Base-by-base conservation (phyloP, 179 eudicot genomes). In the Actinidia polygama region DNA sequence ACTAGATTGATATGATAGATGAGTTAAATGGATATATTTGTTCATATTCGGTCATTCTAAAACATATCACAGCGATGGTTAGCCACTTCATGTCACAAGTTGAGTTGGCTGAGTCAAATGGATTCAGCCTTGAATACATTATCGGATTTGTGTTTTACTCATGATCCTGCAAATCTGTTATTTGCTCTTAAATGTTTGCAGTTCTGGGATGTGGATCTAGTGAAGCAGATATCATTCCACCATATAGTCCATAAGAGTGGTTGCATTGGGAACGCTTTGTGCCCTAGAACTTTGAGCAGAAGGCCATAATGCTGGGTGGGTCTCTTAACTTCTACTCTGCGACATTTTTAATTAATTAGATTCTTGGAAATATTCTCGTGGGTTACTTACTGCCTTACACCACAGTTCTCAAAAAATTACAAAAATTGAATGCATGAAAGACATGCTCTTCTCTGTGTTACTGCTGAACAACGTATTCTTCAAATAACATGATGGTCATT, bases 241-340 rank as follows among this genome's bases (percentile, higher is more conserved):
- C 93, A 90, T 68, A 89, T 88, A 77, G 87, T 94, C 61, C 71
- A 83, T 78, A 94, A n/a, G 98, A 85, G 87, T 95, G 84, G 89
- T 94, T 73, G 90, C 84, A 18, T 73, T 94, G 78, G 98, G 98
- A 78, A 94, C 98, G 30, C 85, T 95, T 63, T 94, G 86, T 83
- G 98, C 94, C 4, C 78, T 95, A 55, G 98, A 95, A 90, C 95
- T 95, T 61, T 84, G 79, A 84, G 92, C 94, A 58, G 90, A 89
- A 83, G 98, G 94, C 82, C 77, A 85, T 75, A 87, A 91, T 83
- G 86, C 91, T 47, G 98, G 98, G 98, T 95, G 91, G 26, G 47
- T 71, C 59, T 77, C 47, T 26, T 47, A 30, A 66, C 78, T 11
- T 73, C 14, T n/a, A 62, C 78, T 47, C 53, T n/a, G n/a, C n/a